phyloP scores from a whole-genome alignment of 257 asterid species.

The Gentiana straminea region DNA sequence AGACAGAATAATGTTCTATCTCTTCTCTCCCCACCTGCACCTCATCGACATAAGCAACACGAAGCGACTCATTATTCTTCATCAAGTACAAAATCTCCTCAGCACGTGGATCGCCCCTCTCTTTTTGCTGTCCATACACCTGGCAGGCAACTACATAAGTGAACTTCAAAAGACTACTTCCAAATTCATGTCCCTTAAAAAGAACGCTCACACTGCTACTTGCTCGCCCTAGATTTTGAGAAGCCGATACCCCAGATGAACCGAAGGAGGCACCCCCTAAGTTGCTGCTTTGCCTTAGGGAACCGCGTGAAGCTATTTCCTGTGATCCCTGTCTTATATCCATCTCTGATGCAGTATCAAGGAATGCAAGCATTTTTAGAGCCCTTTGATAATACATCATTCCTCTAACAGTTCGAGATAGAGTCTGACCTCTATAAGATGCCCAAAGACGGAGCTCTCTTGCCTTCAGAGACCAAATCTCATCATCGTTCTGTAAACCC shows the following conservation, averaged over 20 bases:
- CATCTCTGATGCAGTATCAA: conserved; percentile 81
- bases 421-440: conserved; percentile 94
- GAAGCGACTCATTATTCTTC: conserved; percentile 85
- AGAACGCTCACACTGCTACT: conserved; percentile 67
- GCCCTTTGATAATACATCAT: conserved; percentile 97
- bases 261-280: conserved; percentile 16
- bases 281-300: conserved; percentile 26
- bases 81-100: conserved; percentile 71
- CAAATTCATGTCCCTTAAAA: conserved; percentile 69
- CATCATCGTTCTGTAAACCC: conserved; percentile 57
- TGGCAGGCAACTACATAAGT: conserved; percentile 91
- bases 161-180: conserved; percentile 71
- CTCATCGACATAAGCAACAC: conserved; percentile 93
- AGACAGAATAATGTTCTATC: conserved; percentile 69
- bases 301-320: conserved; percentile 36
- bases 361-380: conserved; percentile 86
- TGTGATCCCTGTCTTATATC: conserved; percentile 72
- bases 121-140: conserved; percentile 83
- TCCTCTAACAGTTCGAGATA: conserved; percentile 89
- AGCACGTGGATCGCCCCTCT: conserved; percentile 68
- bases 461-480: conserved; percentile 54
- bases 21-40: conserved; percentile 63
- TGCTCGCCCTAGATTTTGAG: conserved; percentile 52
- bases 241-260: conserved; percentile 15
- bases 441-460: conserved; percentile 92